Percentiles rank a stretch among this genome's conserved stretches.
phyloP scores from a whole-genome alignment of 352 stramenopile genomes.

The Elongisporangium senticosum region DNA sequence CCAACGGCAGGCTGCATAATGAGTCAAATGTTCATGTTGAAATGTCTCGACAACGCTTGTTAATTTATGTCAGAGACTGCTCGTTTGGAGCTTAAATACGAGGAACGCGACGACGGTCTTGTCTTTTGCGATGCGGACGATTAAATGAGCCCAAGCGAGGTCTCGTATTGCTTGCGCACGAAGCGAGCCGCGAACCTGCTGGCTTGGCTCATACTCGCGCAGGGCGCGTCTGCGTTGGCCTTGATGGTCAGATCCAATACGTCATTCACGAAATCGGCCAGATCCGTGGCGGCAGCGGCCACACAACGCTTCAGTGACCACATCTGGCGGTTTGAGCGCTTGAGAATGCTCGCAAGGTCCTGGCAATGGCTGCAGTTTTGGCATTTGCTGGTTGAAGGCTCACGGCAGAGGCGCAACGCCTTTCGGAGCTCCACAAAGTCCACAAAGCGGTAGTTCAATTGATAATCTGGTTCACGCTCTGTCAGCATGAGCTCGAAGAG shows the following conservation, averaged over 20 bases:
- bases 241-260: slow-evolving; percentile 12
- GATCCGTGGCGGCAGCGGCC: neutral
- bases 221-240: slow-evolving; percentile 1
- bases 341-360: slow-evolving; percentile 7
- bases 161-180: slow-evolving; percentile 15
- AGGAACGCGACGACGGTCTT: neutral
- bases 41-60: no score
- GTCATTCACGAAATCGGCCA: slow-evolving; percentile 23
- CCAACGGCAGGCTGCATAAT: neutral
- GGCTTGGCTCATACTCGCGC: neutral
- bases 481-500: slow-evolving; percentile 21
- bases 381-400: slow-evolving; percentile 1
- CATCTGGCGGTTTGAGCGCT: slow-evolving; percentile 11
- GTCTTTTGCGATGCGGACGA: neutral
- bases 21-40: neutral
- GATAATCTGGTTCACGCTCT: slow-evolving; percentile 29
- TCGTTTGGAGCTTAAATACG: neutral
- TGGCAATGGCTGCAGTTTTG: slow-evolving; percentile 17
- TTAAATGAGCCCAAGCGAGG: slow-evolving; percentile 30
- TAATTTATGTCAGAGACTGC: no score
- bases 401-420: neutral
- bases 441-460: slow-evolving; percentile 22
- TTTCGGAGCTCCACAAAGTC: slow-evolving; percentile 21
- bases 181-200: slow-evolving; percentile 6
- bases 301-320: slow-evolving; percentile 19